Conservation (phyloP, 495 filamentous ascomycete species). For the Lophium mytilinum region DNA sequence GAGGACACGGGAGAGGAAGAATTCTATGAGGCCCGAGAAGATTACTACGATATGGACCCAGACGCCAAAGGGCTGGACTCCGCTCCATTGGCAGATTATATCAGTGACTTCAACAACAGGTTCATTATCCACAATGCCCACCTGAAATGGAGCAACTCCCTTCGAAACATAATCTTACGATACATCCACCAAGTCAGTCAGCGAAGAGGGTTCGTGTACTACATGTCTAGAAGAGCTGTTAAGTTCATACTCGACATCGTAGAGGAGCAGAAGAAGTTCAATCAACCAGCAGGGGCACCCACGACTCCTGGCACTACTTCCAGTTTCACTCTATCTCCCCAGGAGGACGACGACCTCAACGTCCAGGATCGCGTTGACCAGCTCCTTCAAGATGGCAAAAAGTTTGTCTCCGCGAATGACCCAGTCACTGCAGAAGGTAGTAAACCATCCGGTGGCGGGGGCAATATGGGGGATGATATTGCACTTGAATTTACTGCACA, state of each 20-base stretch:
- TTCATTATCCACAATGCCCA: conserved; percentile 97
- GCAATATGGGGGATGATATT: conserved; percentile 57
- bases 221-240: conserved; percentile 88
- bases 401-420: conserved; percentile 71
- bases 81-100: conserved; percentile 56
- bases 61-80: conserved; percentile 38
- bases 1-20: conserved; percentile 41
- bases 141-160: conserved; percentile 94
- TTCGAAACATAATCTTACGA: conserved; percentile 90
- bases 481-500: conserved; percentile 85
- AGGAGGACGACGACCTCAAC: conserved; percentile 52
- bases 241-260: conserved; percentile 98
- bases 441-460: conserved; percentile 4
- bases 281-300: conserved; percentile 32
- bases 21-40: conserved; percentile 42
- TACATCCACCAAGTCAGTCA: conserved; percentile 98
- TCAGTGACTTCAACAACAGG: conserved; percentile 93
- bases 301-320: background rate
- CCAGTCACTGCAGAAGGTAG: conserved; percentile 23
- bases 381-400: conserved; percentile 75
- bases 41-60: conserved; percentile 33
- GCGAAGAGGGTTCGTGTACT: conserved; percentile 92
- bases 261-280: conserved; percentile 70
- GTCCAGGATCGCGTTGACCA: conserved; percentile 83
- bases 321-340: conserved; percentile 30